Conservation (phyloP, 495 filamentous ascomycete species). For the Aspergillus kassunensis region DNA sequence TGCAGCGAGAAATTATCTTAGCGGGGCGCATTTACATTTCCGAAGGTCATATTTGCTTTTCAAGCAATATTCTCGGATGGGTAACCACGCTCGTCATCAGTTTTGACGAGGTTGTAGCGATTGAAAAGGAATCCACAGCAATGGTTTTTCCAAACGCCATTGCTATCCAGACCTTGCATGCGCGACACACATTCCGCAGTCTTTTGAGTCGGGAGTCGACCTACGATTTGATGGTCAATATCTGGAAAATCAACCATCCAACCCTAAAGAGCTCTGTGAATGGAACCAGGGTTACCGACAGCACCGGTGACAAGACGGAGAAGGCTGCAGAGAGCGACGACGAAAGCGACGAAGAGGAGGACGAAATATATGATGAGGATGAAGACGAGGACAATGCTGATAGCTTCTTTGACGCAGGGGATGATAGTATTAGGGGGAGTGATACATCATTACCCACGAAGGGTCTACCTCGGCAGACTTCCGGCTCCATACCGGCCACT, state of each 20-base stretch:
- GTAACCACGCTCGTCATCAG: conserved; percentile 94
- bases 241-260: conserved; percentile 96
- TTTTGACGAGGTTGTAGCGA: conserved; percentile 93
- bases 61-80: conserved; percentile 98
- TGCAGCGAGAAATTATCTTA: conserved; percentile 93
- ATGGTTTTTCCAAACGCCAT: conserved; percentile 97
- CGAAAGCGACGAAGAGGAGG: conserved; percentile 62
- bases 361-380: conserved; percentile 77
- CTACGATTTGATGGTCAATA: conserved; percentile 93
- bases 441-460: conserved; percentile 53
- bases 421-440: conserved; percentile 58
- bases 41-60: conserved; percentile 96
- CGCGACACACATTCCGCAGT: conserved; percentile 92
- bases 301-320: conserved; percentile 84
- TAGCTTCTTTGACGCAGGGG: conserved; percentile 57
- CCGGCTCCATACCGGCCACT: conserved; percentile 50
- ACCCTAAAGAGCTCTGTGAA: conserved; percentile 83
- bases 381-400: conserved; percentile 54
- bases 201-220: conserved; percentile 92
- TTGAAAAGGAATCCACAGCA: conserved; percentile 95
- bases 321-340: conserved; percentile 66
- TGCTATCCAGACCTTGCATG: conserved; percentile 92
- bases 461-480: conserved; percentile 60
- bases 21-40: conserved; percentile 95
- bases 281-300: conserved; percentile 73